A percentile compares a stretch with the other conserved stretches of the same genome.
Evolutionary conservation across 1,284 basidiomycete genomes (phyloP).

Genomic region (Peniophora sp.): DNA sequence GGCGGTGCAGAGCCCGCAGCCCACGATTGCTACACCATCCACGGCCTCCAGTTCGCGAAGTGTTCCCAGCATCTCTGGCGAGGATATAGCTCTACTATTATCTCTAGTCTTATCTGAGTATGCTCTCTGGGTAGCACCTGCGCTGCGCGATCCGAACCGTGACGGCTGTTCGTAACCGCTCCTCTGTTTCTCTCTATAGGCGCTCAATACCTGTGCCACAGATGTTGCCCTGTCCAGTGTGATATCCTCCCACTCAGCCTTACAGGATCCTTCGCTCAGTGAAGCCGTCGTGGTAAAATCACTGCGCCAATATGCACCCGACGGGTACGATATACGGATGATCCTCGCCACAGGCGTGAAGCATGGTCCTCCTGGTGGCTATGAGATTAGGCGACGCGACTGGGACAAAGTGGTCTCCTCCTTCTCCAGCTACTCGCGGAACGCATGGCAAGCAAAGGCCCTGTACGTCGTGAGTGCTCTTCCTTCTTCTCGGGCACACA

Average conservation of each 20-base stretch:
- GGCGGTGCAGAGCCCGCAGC: constrained; percentile 4
- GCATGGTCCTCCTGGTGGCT: constrained; percentile 29
- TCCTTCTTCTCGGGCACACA: too few relatives aligned
- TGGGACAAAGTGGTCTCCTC: constrained; percentile 23
- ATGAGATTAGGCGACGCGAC: constrained; percentile 51
- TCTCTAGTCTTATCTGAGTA: constrained; percentile 59
- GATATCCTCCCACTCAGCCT: constrained; percentile 6
- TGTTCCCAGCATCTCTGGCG: constrained; percentile 15
- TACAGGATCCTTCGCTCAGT: background rate
- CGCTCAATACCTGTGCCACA: background rate
- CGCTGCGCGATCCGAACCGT: constrained; percentile 37
- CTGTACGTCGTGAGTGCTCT: constrained; percentile 51
- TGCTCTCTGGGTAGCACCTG: constrained; percentile 48
- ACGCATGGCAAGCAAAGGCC: constrained; percentile 52
- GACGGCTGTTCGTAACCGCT: constrained; percentile 41
- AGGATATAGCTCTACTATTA: constrained; percentile 41
- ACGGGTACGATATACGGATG: constrained; percentile 53
- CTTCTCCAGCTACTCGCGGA: constrained; percentile 25
- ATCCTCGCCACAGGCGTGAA: constrained; percentile 27
- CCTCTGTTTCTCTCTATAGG: background rate
- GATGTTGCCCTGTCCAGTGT: constrained; percentile 1
- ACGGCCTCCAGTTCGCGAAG: background rate
- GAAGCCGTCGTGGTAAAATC: constrained; percentile 39
- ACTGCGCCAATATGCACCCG: constrained; percentile 34
- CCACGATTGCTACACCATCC: background rate